These are phyloP conservation scores for Paramecium biaurelia DNA, from an alignment of 73 alveolate species.

Conservation along the genomic window DNA sequence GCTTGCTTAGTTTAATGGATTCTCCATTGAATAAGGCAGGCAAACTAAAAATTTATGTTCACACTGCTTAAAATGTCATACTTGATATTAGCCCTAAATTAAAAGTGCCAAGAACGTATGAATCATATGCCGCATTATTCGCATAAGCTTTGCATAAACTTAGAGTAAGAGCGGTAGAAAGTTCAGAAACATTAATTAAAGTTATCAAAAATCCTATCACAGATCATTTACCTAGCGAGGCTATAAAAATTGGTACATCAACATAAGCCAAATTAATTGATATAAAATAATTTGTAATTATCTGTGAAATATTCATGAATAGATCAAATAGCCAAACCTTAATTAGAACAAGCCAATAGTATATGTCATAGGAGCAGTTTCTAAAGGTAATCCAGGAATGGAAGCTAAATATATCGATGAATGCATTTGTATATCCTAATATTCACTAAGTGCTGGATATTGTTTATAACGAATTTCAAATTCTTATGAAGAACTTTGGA, in stretches of 20 bases:
- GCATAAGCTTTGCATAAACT: constrained; percentile 84
- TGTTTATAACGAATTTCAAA: constrained; percentile 70
- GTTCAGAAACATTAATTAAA: constrained; percentile 84
- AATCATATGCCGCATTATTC: constrained; percentile 92
- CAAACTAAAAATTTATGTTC: constrained; percentile 80
- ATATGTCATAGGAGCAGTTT: constrained; percentile 93
- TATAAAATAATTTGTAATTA: constrained; percentile 72
- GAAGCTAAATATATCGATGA: constrained; percentile 79
- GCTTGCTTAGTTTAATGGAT: constrained; percentile 87
- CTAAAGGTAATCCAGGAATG: constrained; percentile 93
- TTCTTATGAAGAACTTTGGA: constrained; percentile 84
- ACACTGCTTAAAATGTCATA: constrained; percentile 85
- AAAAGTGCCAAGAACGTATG: constrained; percentile 93
- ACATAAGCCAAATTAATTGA: constrained; percentile 83
- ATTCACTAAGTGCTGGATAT: constrained; percentile 81
- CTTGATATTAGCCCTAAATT: constrained; percentile 88
- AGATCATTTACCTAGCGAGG: constrained; percentile 89
- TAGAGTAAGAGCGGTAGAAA: constrained; percentile 83
- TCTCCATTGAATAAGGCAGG: constrained; percentile 96
- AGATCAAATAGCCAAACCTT: not conserved
- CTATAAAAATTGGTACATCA: constrained; percentile 89
- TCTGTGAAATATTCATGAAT: constrained; percentile 12
- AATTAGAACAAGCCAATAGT: constrained; percentile 76
- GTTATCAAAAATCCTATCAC: constrained; percentile 90
- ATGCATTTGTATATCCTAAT: constrained; percentile 75